Evolutionary conservation across 2,329 filamentous ascomycete genomes (phyloP).

Genomic region (Fusarium sp.): DNA sequence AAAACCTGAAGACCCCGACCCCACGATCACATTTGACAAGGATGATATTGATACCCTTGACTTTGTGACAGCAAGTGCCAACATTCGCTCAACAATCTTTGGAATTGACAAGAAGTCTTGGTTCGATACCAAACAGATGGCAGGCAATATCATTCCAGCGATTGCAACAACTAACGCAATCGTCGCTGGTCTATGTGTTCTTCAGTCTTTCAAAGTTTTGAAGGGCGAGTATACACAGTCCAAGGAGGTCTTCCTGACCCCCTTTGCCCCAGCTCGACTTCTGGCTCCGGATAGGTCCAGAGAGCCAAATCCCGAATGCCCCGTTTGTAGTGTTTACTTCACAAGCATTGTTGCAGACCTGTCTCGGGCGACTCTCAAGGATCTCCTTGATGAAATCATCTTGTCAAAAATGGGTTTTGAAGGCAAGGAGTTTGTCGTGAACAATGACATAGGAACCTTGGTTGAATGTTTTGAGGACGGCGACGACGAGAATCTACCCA

Average conservation of each 20-base stretch:
- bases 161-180: slow-evolving; percentile 99
- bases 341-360: slow-evolving; percentile 74
- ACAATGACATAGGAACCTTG: slow-evolving; percentile 77
- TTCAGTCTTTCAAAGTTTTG: slow-evolving; percentile 92
- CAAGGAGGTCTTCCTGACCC: slow-evolving; percentile 86
- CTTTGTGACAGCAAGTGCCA: slow-evolving; percentile 90
- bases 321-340: slow-evolving; percentile 81
- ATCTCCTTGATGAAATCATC: slow-evolving; percentile 81
- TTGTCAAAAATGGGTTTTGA: slow-evolving; percentile 77
- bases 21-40: slow-evolving; percentile 90
- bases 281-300: slow-evolving; percentile 66
- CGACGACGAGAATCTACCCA: slow-evolving; percentile 85
- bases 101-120: slow-evolving; percentile 88
- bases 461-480: slow-evolving; percentile 70
- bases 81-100: slow-evolving; percentile 89
- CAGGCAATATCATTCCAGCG: slow-evolving; percentile 97
- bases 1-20: slow-evolving; percentile 60
- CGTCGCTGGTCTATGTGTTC: slow-evolving; percentile 88
- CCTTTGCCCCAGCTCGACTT: slow-evolving; percentile 66
- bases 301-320: slow-evolving; percentile 81
- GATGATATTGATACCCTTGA: slow-evolving; percentile 95
- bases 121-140: slow-evolving; percentile 99
- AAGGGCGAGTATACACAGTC: slow-evolving; percentile 74
- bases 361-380: slow-evolving; percentile 75
- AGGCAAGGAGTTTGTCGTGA: slow-evolving; percentile 80